phyloP scores from a whole-genome alignment of 352 stramenopile species.

The Phytophthora aleatoria region DNA sequence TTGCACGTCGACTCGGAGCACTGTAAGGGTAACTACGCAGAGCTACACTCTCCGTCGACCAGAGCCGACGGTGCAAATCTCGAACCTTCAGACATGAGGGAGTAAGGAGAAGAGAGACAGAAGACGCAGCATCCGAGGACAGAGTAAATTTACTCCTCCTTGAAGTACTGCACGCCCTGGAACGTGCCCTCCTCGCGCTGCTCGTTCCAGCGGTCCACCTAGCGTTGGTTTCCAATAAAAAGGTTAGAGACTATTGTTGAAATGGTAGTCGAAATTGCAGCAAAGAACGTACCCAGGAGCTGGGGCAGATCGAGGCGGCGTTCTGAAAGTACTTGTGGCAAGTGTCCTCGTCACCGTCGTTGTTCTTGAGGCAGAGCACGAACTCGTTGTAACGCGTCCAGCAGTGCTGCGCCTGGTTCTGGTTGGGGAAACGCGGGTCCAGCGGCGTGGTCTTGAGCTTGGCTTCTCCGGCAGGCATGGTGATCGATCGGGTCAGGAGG shows the following conservation, averaged over 20 bases:
- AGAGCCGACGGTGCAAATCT: slow-evolving; percentile 7
- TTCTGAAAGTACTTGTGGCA: slow-evolving; percentile 85
- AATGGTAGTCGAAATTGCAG: neutral
- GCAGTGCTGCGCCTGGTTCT: slow-evolving; percentile 89
- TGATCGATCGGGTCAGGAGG: slow-evolving; percentile 8
- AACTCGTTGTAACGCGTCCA: slow-evolving; percentile 97
- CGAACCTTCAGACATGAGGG: slow-evolving; percentile 10
- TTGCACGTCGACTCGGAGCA: neutral
- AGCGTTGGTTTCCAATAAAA: neutral
- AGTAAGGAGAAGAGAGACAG: slow-evolving; percentile 5
- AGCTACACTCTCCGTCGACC: slow-evolving; percentile 10
- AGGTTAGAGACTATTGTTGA: slow-evolving; percentile 8
- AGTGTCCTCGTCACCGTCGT: slow-evolving; percentile 92
- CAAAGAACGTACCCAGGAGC: slow-evolving; percentile 62
- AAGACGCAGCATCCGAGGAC: slow-evolving; percentile 11
- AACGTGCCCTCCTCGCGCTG: slow-evolving; percentile 86
- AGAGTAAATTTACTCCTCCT: slow-evolving; percentile 40
- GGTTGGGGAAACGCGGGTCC: slow-evolving; percentile 88
- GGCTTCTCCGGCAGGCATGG: slow-evolving; percentile 49
- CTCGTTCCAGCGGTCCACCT: slow-evolving; percentile 83
- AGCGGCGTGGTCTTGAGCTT: slow-evolving; percentile 86
- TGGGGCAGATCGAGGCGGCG: slow-evolving; percentile 78
- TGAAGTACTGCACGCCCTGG: slow-evolving; percentile 80
- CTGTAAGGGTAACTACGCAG: neutral
- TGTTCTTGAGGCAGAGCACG: slow-evolving; percentile 96